These are phyloP conservation scores for Penicillium verhagenii DNA, from an alignment of 495 filamentous ascomycete species.

Conservation along the genomic window DNA sequence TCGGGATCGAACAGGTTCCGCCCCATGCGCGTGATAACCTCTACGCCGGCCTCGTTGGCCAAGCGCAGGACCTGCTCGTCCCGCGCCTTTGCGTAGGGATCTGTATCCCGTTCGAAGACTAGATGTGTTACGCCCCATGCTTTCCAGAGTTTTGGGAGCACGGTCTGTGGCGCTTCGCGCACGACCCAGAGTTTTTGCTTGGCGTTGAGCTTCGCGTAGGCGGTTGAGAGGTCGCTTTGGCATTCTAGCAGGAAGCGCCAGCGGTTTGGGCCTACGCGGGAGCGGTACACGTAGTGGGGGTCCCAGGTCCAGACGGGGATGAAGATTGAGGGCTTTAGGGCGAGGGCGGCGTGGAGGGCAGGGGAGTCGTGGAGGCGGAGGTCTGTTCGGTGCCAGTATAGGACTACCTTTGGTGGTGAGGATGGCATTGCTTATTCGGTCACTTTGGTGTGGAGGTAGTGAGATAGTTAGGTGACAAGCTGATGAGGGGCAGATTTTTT, in stretches of 20 bases:
- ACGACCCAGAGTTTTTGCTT: conserved; percentile 66
- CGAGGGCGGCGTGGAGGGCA: conserved; percentile 61
- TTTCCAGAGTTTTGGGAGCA: conserved; percentile 66
- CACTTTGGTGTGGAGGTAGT: background rate
- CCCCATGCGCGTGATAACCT: conserved; percentile 58
- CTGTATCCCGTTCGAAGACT: conserved; percentile 73
- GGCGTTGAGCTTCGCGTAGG: conserved; percentile 59
- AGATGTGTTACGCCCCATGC: conserved; percentile 67
- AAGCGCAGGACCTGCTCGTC: conserved; percentile 53
- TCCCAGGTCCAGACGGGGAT: conserved; percentile 73
- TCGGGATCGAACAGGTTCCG: conserved; percentile 68
- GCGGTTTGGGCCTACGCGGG: conserved; percentile 62
- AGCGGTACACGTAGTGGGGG: conserved; percentile 69
- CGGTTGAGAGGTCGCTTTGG: conserved; percentile 59
- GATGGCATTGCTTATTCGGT: background rate
- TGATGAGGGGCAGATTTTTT: too few relatives aligned
- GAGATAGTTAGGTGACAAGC: too few relatives aligned
- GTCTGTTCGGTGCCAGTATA: conserved; percentile 78
- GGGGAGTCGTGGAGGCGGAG: conserved; percentile 71
- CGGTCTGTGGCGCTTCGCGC: conserved; percentile 64
- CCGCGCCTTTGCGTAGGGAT: conserved; percentile 61
- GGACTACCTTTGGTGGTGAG: conserved; percentile 40
- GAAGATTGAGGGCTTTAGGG: conserved; percentile 57
- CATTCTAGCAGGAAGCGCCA: conserved; percentile 71
- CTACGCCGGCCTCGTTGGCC: conserved; percentile 60